Evolutionary conservation across 768 basidiomycete genomes (phyloP), one percentile per base, ranked within the genome.

Genomic region (Tephrocybe sp.): DNA sequence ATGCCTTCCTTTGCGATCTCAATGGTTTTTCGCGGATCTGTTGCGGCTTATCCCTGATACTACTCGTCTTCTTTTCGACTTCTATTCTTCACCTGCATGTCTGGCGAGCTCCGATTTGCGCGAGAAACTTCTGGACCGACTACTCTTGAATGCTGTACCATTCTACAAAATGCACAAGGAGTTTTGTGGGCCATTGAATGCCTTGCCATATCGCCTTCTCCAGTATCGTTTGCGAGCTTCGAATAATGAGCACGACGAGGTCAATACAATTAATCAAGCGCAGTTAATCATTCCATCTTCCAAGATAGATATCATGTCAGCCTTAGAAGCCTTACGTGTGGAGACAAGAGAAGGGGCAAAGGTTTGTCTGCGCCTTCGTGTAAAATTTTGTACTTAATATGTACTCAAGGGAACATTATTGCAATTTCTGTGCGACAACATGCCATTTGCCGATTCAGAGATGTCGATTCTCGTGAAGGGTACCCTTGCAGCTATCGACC

Each of bases 21-120:
- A 75, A 27, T 77, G 76, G 67, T 78, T 82, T 42, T 67, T 83
- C 8, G 59, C 64, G 13, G 80, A 86, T 56, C 56, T 82, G 35
- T 56, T 71, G 38, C 76, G 74, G 27, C 69, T 65, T 26, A 62
- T 73, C 9, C 64, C 72, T 12, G 73, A 74, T 28, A 60, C 74
- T 13, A 58, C 72, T 24, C 62, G 70, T 26, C 62, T 65, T 26
- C 64, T 73, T 19, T 75, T 81, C 52, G 65, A 79, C 41, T 73
- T 64, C 50, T 74, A 74, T 49, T 56, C 75, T 25, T 75, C 76
- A 7, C 53, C 69, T 12, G 64, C 63, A 27, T 77, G 72, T 53
- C 53, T 59, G 8, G 65, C 68, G 2, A 56, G 71, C 1, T 52
- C 65, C 1, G 51, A 49, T 11, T 62, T 62, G 18, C 72, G 79